Evolutionary conservation across 176 grass and related monocot species (phyloP).

Genomic region (Phragmites australis): DNA sequence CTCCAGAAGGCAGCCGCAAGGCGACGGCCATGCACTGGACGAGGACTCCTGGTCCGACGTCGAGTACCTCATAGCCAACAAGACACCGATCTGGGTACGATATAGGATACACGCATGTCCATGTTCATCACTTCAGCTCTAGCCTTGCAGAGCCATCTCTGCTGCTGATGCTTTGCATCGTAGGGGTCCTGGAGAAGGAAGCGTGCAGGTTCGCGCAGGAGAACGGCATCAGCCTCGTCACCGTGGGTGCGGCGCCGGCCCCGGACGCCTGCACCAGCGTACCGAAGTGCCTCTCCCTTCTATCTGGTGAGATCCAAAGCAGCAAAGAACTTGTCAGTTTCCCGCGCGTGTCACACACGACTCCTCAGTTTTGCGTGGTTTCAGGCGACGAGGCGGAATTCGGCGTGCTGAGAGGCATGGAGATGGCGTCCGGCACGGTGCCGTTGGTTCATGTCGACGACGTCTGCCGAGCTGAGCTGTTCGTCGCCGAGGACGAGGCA

Average conservation of each 20-base stretch:
- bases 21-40: constrained; percentile 51
- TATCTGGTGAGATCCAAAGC: constrained; percentile 44
- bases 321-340: too few species aligned
- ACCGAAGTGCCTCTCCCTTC: constrained; percentile 19
- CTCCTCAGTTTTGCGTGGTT: too few species aligned
- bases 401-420: constrained; percentile 13
- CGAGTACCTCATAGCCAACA: constrained; percentile 36
- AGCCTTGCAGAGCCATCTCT: too few species aligned
- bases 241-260: constrained; percentile 36
- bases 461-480: constrained; percentile 66
- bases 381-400: constrained; percentile 48
- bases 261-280: constrained; percentile 8
- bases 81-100: constrained; percentile 38
- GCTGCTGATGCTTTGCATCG: neutral
- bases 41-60: constrained; percentile 74
- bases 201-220: constrained; percentile 31
- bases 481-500: constrained; percentile 50
- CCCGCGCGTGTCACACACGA: too few species aligned
- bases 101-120: neutral
- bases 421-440: neutral
- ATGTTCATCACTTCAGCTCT: neutral
- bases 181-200: constrained; percentile 47
- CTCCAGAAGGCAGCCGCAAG: constrained; percentile 30
- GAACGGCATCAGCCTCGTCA: constrained; percentile 41
- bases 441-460: constrained; percentile 54